Evolutionary conservation across 2,329 filamentous ascomycete genomes (phyloP).

Genomic region (Sporothrix mexicana): DNA sequence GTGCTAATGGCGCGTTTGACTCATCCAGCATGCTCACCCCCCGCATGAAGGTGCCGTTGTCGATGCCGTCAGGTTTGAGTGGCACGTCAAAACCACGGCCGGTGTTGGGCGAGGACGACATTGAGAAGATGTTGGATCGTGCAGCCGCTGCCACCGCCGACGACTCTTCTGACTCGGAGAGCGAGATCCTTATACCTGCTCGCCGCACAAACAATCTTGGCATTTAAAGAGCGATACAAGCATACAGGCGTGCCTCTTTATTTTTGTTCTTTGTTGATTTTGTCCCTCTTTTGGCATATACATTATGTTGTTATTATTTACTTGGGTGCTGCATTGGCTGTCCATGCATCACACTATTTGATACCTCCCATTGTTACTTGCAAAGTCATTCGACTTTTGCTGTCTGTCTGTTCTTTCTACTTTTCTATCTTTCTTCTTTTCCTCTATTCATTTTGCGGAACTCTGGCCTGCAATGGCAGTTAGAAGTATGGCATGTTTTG

Average conservation of each 20-base stretch:
- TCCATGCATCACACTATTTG: background rate
- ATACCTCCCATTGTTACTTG: background rate
- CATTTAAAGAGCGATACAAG: background rate
- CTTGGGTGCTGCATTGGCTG: background rate
- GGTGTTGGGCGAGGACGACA: slow-evolving; percentile 60
- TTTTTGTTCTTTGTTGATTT: background rate
- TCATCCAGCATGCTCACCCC: slow-evolving; percentile 42
- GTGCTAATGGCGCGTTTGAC: slow-evolving; percentile 48
- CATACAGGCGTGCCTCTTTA: background rate
- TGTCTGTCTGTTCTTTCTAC: background rate
- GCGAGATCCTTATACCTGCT: slow-evolving; percentile 59
- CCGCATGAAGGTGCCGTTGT: slow-evolving; percentile 51
- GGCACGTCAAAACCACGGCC: slow-evolving; percentile 49
- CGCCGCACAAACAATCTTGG: slow-evolving; percentile 32
- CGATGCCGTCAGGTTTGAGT: slow-evolving; percentile 57
- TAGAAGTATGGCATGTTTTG: background rate
- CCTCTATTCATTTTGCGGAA: background rate
- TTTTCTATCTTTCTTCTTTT: no score
- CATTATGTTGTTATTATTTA: background rate
- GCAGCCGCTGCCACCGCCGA: slow-evolving; percentile 54
- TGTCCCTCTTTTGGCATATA: slow-evolving; percentile 1
- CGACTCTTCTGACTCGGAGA: slow-evolving; percentile 63
- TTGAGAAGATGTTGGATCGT: slow-evolving; percentile 63
- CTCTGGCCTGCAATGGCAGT: background rate
- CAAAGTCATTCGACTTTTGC: background rate